A percentile compares a stretch with the other conserved stretches of the same genome.
Evolutionary conservation across 768 basidiomycete species (phyloP).

Genomic region (Heimioporus sp.): DNA sequence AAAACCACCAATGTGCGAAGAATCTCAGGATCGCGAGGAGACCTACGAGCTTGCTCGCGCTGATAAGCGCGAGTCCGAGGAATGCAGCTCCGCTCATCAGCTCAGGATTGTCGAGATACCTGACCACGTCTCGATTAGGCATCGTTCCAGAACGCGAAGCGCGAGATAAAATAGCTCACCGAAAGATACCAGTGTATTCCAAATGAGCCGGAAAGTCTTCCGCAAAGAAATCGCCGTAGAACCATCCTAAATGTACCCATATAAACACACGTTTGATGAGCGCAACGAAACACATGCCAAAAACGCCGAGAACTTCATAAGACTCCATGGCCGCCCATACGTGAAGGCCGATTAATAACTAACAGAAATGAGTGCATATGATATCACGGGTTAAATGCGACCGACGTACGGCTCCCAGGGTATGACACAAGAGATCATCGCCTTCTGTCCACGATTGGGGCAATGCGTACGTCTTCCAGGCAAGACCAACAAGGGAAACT

Average conservation of each 20-base stretch:
- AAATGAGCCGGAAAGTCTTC: constrained; percentile 88
- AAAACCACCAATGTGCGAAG: constrained; percentile 95
- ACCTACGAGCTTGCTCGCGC: constrained; percentile 89
- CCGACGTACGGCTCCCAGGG: constrained; percentile 73
- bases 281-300: constrained; percentile 51
- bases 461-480: constrained; percentile 85
- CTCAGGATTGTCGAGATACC: constrained; percentile 94
- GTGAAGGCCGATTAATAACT: constrained; percentile 86
- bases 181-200: constrained; percentile 96
- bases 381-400: neutral
- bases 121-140: constrained; percentile 24
- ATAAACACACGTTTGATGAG: neutral
- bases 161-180: constrained; percentile 42
- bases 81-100: constrained; percentile 94
- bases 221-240: constrained; percentile 97
- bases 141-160: neutral
- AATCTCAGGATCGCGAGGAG: constrained; percentile 81
- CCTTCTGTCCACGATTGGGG: constrained; percentile 87
- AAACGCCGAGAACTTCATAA: constrained; percentile 90
- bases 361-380: constrained; percentile 9
- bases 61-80: constrained; percentile 90
- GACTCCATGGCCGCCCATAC: constrained; percentile 89
- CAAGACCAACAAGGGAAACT: constrained; percentile 86
- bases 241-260: constrained; percentile 68
- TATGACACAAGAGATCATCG: constrained; percentile 83